Evolutionary conservation across 1,284 basidiomycete species (phyloP), one percentile per base, ranked within the genome.

Genomic region (Neolentinus lepideus): DNA sequence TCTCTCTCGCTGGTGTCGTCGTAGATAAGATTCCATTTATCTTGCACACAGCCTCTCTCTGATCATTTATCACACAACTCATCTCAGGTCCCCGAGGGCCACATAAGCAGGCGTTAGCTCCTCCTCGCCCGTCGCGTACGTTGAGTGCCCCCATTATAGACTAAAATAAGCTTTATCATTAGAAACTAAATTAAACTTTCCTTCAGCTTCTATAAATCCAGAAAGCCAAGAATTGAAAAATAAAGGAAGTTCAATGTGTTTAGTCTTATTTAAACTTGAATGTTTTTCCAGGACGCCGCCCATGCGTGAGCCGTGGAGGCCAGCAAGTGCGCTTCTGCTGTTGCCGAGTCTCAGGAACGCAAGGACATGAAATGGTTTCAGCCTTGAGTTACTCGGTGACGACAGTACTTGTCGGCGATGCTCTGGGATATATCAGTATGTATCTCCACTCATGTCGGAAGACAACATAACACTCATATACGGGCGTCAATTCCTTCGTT

Each of bases 361-460:
- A 50, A 50, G 47, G 47, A 25, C 14, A 50, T n/a, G 24, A 50
- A 29, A 21, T 6, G 24, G 24, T 6, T 38, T 53, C 19, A 56
- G 55, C 16, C 48, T 59, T 26, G 45, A 56, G 25, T 11, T 54
- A 45, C 43, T 60, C 19, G 58, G 55, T 21, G 57, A 58, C 31
- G 46, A 54, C 24, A 36, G n/a, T n/a, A n/a, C n/a, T 58, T 10
- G 19, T 26, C 11, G 59, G 59, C 22, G 59, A 58, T 26, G 16
- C 59, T 14, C 43, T 56, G 21, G 59, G 57, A 1, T 57, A 59
- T 3, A 55, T 60, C 53, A 59, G 57, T 59, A 43, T 11, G 57
- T 58, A 21, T 26, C n/a, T 14, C 22, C 25, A 19, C 2, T 45
- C 8, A 11, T 51, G 27, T 33, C 9, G 31, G 35, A 51, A 14